Conservation (phyloP, 2,329 filamentous ascomycete genomes). For the Paraphaeosphaeria minitans region DNA sequence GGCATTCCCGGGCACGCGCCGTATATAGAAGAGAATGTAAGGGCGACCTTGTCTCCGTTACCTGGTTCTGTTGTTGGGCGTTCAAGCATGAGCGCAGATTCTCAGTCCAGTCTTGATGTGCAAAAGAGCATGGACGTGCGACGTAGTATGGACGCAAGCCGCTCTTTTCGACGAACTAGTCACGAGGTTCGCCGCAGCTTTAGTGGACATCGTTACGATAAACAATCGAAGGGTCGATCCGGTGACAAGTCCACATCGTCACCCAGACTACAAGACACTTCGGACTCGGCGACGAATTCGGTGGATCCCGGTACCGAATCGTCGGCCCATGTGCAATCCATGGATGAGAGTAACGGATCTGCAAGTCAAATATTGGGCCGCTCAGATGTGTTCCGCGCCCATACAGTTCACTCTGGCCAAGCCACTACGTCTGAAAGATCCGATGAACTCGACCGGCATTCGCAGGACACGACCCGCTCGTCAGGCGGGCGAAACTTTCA, state of each 20-base stretch:
- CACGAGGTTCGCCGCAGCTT: slow-evolving; percentile 61
- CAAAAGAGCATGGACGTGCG: slow-evolving; percentile 49
- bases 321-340: slow-evolving; percentile 64
- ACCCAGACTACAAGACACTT: slow-evolving; percentile 65
- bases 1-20: slow-evolving; percentile 29
- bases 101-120: slow-evolving; percentile 48
- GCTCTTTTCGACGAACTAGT: slow-evolving; percentile 58
- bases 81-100: slow-evolving; percentile 51
- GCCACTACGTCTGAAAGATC: slow-evolving; percentile 28
- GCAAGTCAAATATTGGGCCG: slow-evolving; percentile 88
- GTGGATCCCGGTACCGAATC: slow-evolving; percentile 75
- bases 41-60: slow-evolving; percentile 52
- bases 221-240: slow-evolving; percentile 56
- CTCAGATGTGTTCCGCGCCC: slow-evolving; percentile 86
- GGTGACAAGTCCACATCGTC: slow-evolving; percentile 56
- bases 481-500: slow-evolving; percentile 26
- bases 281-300: slow-evolving; percentile 77
- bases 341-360: slow-evolving; percentile 75
- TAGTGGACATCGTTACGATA: slow-evolving; percentile 62
- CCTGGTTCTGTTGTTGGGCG: slow-evolving; percentile 39
- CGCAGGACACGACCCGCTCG: slow-evolving; percentile 48
- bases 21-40: slow-evolving; percentile 47
- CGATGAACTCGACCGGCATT: slow-evolving; percentile 33
- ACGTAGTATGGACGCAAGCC: slow-evolving; percentile 48
- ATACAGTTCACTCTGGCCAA: slow-evolving; percentile 60